Conservation (phyloP, 2,329 filamentous ascomycete species). For the Sclerotinia spermophila region DNA sequence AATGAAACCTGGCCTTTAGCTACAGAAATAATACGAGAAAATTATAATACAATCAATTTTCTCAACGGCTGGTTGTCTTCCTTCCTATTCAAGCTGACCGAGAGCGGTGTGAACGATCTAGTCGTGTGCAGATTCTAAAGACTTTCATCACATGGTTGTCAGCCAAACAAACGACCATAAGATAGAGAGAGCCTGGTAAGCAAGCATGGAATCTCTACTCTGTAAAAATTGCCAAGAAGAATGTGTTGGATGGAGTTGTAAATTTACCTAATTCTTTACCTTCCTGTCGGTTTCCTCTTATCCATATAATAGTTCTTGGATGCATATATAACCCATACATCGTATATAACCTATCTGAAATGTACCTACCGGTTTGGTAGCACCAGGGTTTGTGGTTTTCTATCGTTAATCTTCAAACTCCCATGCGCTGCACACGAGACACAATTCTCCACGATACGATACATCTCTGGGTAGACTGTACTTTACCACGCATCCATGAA, state of each 20-base stretch:
- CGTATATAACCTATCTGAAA: too few species aligned
- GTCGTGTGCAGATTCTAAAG: not conserved
- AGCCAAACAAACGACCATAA: not conserved
- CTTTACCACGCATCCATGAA: too few species aligned
- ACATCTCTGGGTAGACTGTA: too few species aligned
- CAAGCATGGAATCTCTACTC: too few species aligned
- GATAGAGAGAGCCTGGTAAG: not conserved
- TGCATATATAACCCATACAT: not conserved
- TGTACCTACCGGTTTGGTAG: too few species aligned
- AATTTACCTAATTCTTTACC: not conserved
- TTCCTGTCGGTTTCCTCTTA: not conserved
- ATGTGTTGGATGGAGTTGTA: not conserved
- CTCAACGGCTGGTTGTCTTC: constrained; percentile 8
- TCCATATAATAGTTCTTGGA: not conserved
- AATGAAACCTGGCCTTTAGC: not conserved
- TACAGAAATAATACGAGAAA: not conserved
- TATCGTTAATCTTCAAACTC: not conserved
- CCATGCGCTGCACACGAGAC: not conserved
- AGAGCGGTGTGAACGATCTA: constrained; percentile 14
- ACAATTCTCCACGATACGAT: not conserved
- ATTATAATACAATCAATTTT: not conserved
- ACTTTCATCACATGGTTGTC: not conserved
- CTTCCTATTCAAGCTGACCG: constrained; percentile 18
- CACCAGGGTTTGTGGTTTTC: not conserved
- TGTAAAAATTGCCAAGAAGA: not conserved